phyloP scores from a whole-genome alignment of 2,329 filamentous ascomycete genomes.

The Fusarium acutatum region DNA sequence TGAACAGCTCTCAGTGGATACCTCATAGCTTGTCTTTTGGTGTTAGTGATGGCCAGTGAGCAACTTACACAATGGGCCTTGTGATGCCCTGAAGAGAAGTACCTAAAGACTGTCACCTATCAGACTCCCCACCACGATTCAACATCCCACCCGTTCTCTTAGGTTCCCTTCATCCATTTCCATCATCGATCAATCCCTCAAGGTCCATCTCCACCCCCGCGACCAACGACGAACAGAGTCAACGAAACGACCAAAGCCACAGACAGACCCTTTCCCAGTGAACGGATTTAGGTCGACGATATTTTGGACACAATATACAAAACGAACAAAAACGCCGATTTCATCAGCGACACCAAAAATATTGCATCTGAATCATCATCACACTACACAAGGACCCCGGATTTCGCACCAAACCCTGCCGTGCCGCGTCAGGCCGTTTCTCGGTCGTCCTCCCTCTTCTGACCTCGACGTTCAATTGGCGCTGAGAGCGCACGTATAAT shows the following conservation, averaged over 20 bases:
- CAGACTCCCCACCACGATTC: conserved; percentile 11
- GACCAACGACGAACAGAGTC: conserved; percentile 25
- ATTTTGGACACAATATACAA: not conserved
- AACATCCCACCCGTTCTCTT: conserved; percentile 21
- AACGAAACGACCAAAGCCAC: not conserved
- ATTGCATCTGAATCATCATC: conserved; percentile 12
- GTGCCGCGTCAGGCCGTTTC: conserved; percentile 28
- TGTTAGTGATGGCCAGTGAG: not conserved
- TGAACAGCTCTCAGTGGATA: conserved; percentile 16
- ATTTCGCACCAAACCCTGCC: conserved; percentile 25
- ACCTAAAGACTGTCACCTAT: not conserved
- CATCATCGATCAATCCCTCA: conserved; percentile 16
- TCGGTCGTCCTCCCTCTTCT: conserved; percentile 5
- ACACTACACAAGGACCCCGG: conserved; percentile 28
- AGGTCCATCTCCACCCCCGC: conserved; percentile 28
- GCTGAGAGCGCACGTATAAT: conserved; percentile 22
- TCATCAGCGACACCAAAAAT: not conserved
- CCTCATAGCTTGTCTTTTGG: not conserved
- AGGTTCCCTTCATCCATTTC: conserved; percentile 24
- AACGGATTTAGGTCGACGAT: not conserved
- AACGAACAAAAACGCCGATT: not conserved
- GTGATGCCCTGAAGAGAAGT: not conserved
- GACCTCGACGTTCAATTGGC: conserved; percentile 22
- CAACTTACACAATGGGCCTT: fast-evolving
- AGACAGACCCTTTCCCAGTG: not conserved